Evolutionary conservation across 371 early-diverging fungal species (phyloP).

Genomic region (Syncephalastrum contaminatum): DNA sequence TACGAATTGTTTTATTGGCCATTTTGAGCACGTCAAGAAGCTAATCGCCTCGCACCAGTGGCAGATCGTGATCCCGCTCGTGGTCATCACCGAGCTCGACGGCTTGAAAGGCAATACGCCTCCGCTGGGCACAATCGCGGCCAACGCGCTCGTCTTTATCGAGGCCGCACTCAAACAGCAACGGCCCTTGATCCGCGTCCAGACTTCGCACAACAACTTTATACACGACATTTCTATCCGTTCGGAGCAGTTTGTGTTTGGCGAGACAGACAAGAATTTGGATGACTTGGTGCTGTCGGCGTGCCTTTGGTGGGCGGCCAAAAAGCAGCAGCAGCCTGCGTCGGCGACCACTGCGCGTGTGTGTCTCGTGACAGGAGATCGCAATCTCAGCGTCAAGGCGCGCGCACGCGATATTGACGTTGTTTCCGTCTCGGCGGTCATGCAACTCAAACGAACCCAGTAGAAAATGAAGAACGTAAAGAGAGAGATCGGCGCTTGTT

Average conservation of each 20-base stretch:
- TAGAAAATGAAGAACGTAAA: too few relatives aligned
- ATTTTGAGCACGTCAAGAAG: conserved; percentile 53
- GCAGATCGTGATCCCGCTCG: conserved; percentile 62
- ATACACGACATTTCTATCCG: conserved; percentile 63
- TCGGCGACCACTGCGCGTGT: conserved; percentile 29
- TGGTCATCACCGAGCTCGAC: conserved; percentile 67
- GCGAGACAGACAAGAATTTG: conserved; percentile 62
- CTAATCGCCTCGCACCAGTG: conserved; percentile 54
- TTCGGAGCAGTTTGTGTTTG: conserved; percentile 64
- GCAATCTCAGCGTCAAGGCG: conserved; percentile 67
- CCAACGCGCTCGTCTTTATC: conserved; percentile 49
- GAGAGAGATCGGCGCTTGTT: too few relatives aligned
- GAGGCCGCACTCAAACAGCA: conserved; percentile 46
- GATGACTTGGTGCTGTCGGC: conserved; percentile 65
- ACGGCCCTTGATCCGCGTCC: conserved; percentile 40
- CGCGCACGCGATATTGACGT: conserved; percentile 64
- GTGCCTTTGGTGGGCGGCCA: conserved; percentile 53
- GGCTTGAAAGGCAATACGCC: conserved; percentile 58
- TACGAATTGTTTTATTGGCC: conserved; percentile 67
- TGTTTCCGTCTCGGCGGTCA: conserved; percentile 43
- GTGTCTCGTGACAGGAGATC: conserved; percentile 66
- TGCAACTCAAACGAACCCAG: conserved; percentile 20
- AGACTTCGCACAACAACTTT: conserved; percentile 69
- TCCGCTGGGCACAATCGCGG: conserved; percentile 54
- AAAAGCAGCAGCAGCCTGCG: conserved; percentile 5